Percentiles rank a stretch among this genome's conserved stretches.
phyloP scores from a whole-genome alignment of 305 asterid genomes.

The Ilex paraguariensis region DNA sequence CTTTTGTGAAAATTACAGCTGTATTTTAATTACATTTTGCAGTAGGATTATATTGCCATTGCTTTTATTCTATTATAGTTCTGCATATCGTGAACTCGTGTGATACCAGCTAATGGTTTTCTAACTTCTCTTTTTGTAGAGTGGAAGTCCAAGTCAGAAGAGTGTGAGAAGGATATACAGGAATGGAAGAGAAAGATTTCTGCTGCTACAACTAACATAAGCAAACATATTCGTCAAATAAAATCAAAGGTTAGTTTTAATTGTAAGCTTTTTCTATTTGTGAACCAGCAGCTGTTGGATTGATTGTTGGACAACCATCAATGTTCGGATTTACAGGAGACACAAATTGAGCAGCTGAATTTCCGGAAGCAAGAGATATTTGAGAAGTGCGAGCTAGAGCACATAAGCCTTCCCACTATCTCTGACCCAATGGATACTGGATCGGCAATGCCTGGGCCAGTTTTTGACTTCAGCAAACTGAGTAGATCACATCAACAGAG shows the following conservation, averaged over 20 bases:
- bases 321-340: conserved; percentile 53
- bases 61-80: not conserved
- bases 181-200: conserved; percentile 82
- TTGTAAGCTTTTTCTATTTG: not conserved
- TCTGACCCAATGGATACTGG: conserved; percentile 85
- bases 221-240: conserved; percentile 84
- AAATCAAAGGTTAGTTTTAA: conserved; percentile 66
- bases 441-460: conserved; percentile 43
- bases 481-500: conserved; percentile 73
- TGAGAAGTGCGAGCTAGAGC: conserved; percentile 90
- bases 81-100: not conserved
- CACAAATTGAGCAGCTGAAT: conserved; percentile 76
- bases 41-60: not conserved
- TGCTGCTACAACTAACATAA: conserved; percentile 83
- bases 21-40: too few species aligned
- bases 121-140: conserved; percentile 33
- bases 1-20: too few species aligned
- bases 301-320: not conserved
- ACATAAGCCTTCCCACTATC: conserved; percentile 63
- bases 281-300: not conserved
- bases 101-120: not conserved
- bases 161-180: conserved; percentile 78
- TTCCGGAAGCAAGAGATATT: conserved; percentile 74
- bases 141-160: conserved; percentile 78
- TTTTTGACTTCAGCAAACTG: conserved; percentile 68